These are phyloP conservation scores for Clavispora carvajalis DNA, from an alignment of 805 yeast species.

Conservation along the genomic window DNA sequence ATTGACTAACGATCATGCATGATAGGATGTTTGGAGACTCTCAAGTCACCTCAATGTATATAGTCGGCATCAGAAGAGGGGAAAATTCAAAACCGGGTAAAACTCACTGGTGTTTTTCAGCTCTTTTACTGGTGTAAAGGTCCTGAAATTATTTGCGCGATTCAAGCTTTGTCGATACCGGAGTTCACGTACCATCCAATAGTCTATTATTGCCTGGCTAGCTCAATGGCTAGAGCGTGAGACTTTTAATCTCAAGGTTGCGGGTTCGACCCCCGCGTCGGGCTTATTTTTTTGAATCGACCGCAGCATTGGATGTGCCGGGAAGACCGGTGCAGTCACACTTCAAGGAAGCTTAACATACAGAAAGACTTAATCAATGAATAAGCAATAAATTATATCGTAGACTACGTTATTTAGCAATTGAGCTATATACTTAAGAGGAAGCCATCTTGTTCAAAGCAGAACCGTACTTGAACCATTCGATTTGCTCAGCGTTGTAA, in stretches of 20 bases:
- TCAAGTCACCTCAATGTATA: too few species aligned
- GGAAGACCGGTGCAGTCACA: too few species aligned
- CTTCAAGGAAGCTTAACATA: neutral
- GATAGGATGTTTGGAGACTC: too few species aligned
- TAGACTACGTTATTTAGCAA: neutral
- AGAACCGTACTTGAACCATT: constrained; percentile 98
- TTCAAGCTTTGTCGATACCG: neutral
- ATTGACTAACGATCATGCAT: too few species aligned
- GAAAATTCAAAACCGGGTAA: too few species aligned
- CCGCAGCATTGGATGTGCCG: neutral
- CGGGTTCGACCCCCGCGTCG: constrained; percentile 25
- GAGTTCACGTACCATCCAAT: neutral
- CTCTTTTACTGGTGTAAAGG: too few species aligned
- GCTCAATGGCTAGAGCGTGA: constrained; percentile 23
- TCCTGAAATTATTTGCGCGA: too few species aligned
- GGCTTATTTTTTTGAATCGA: constrained; percentile 9
- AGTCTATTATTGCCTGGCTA: constrained; percentile 13
- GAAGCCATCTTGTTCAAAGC: constrained; percentile 94
- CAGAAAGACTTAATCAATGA: constrained; percentile 1
- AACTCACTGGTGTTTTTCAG: too few species aligned
- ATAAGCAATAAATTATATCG: constrained; percentile 7
- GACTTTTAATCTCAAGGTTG: constrained; percentile 22
- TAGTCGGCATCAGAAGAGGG: too few species aligned
- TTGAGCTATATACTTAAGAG: constrained; percentile 1
- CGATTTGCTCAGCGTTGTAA: constrained; percentile 93